phyloP scores from a whole-genome alignment of 306 rosid species.

The Vicia villosa region DNA sequence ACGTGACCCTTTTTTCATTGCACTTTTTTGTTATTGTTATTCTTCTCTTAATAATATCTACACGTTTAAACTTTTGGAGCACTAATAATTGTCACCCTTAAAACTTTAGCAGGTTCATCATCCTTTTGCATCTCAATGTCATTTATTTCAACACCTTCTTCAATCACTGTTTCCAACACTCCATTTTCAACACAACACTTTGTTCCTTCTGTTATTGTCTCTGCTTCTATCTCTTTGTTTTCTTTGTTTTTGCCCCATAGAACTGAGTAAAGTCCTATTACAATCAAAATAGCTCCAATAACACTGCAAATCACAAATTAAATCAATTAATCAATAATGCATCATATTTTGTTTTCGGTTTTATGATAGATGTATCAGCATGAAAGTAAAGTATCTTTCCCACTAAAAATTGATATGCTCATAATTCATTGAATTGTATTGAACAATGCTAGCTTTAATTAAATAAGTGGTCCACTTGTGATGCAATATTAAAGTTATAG shows the following conservation, averaged over 20 bases:
- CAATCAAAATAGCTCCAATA: constrained; percentile 71
- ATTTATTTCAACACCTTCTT: constrained; percentile 51
- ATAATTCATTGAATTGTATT: no score
- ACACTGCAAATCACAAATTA: constrained; percentile 45
- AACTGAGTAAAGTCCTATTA: constrained; percentile 82
- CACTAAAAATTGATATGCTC: constrained; percentile 5
- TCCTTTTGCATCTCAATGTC: constrained; percentile 54
- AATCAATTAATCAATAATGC: background rate
- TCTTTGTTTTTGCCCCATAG: constrained; percentile 90
- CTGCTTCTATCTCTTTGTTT: constrained; percentile 56
- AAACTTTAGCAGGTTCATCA: constrained; percentile 33
- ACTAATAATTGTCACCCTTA: constrained; percentile 23
- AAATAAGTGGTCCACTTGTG: constrained; percentile 18
- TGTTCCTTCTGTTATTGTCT: constrained; percentile 33
- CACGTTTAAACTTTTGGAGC: constrained; percentile 41
- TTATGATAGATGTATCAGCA: constrained; percentile 6
- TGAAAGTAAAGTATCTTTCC: constrained; percentile 21
- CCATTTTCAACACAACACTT: constrained; percentile 43
- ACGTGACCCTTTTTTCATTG: constrained; percentile 34
- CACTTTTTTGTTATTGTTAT: constrained; percentile 32
- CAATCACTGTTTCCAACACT: constrained; percentile 41
- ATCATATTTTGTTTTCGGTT: background rate
- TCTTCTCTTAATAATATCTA: constrained; percentile 17
- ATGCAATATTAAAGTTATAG: constrained; percentile 10
- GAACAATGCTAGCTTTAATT: no score